Base-by-base conservation (phyloP, 2,329 filamentous ascomycete genomes). In the Claviceps pazoutovae region DNA sequence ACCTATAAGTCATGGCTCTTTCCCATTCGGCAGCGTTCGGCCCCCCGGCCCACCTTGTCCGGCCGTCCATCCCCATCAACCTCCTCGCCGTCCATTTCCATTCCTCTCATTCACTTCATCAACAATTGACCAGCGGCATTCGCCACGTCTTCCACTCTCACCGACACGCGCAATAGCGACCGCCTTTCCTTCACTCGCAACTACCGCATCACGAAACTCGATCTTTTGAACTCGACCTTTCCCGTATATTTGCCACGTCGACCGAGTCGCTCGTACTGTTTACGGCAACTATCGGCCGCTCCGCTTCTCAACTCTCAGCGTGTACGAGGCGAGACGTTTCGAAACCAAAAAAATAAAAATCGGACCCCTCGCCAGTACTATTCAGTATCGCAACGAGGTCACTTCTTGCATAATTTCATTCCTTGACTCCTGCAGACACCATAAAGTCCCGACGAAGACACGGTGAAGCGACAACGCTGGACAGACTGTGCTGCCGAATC, bases 81-180 rank as follows among this genome's bases (percentile, higher is more conserved):
- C 34, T 37, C 43, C 23, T 38, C 42, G 19, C 23, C 48, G 48
- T 48, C 23, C n/a, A 9, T 48, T 36, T 52, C 16, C 46, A 50
- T 54, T 48, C 53, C 47, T 52, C 48, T 50, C 37, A 38, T 23
- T 49, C 46, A 49, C n/a, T 43, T 30, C 44, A 46, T 34, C 43
- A 45, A 51, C 43, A 49, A 47, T 44, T 50, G 42, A 54, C 17
- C 52, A 37, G 42, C 41, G 46, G 41, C 49, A 51, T 51, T 46
- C 50, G 19, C 49, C 41, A 49, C 49, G 9, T 26, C 21, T 3
- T 13, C 19, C 2, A 45, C 50, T 44, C 17, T 52, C 30, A 21
- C 47, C n/a, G 19, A 34, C 50, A 39, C 53, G 50, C 44, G 50
- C 17, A 23, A 26, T 19, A 36, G n/a, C 16, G 41, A 44, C 37